Conservation (phyloP, 352 stramenopile species). For the Globisporangium camurandrum region DNA sequence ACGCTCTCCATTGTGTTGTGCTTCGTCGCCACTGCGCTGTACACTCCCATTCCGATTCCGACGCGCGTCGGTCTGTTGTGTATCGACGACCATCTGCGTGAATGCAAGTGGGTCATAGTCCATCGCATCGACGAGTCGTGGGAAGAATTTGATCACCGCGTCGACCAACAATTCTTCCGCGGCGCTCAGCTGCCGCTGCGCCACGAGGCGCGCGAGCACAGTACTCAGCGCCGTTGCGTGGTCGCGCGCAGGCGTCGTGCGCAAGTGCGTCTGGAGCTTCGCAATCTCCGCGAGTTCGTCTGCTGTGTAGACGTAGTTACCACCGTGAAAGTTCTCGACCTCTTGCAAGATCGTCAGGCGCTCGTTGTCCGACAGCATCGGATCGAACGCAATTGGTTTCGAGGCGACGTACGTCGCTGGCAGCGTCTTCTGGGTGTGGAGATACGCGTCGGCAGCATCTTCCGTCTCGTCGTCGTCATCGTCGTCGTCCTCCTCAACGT, state of each 20-base stretch:
- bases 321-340: conserved; percentile 48
- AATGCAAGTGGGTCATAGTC: conserved; percentile 73
- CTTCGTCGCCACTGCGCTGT: no score
- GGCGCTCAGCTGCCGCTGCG: conserved; percentile 24
- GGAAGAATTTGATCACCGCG: conserved; percentile 57
- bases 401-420: conserved; percentile 18
- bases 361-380: conserved; percentile 45
- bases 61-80: no score
- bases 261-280: conserved; percentile 46
- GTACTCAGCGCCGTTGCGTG: conserved; percentile 10
- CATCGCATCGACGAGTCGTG: conserved; percentile 66
- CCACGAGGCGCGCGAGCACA: conserved; percentile 26
- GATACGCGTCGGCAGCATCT: conserved; percentile 14
- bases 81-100: conserved; percentile 50
- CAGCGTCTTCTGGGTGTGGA: no score
- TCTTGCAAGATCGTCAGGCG: conserved; percentile 53
- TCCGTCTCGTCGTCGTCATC: conserved; percentile 1
- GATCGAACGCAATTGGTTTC: conserved; percentile 28
- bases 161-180: conserved; percentile 59
- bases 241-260: conserved; percentile 11
- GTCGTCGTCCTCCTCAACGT: conserved; percentile 6
- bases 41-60: no score
- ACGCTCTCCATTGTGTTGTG: no score
- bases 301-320: conserved; percentile 72
- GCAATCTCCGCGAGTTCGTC: conserved; percentile 62